Percentiles rank a stretch among this genome's conserved stretches.
These are phyloP conservation scores for Pseudevernia furfuracea DNA, from an alignment of 495 filamentous ascomycete genomes.

Conservation along the genomic window DNA sequence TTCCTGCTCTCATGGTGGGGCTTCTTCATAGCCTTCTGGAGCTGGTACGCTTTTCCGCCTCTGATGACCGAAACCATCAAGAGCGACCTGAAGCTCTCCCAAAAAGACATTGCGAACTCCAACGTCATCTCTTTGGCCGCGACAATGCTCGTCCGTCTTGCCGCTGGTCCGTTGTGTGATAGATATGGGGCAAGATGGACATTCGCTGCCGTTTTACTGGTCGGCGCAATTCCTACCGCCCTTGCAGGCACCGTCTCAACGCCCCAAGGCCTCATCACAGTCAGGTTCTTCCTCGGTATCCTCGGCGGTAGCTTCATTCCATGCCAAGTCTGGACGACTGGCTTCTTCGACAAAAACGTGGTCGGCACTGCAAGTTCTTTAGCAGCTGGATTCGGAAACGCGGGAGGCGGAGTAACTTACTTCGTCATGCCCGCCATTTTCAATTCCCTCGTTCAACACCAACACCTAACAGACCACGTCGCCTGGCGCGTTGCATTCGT, in stretches of 20 bases:
- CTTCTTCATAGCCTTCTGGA: conserved; percentile 91
- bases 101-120: conserved; percentile 71
- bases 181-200: conserved; percentile 71
- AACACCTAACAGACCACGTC: conserved; percentile 50
- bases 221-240: conserved; percentile 74
- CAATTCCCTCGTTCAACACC: conserved; percentile 58
- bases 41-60: conserved; percentile 77
- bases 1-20: conserved; percentile 93
- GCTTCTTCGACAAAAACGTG: conserved; percentile 91
- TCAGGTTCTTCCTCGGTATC: conserved; percentile 89
- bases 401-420: conserved; percentile 77
- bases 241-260: conserved; percentile 69
- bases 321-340: conserved; percentile 92
- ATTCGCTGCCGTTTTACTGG: conserved; percentile 61
- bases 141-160: conserved; percentile 70
- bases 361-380: conserved; percentile 86
- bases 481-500: conserved; percentile 82
- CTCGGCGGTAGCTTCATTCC: conserved; percentile 86
- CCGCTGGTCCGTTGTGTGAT: conserved; percentile 78
- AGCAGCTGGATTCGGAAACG: conserved; percentile 78
- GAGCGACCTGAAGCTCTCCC: conserved; percentile 63
- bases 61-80: conserved; percentile 70
- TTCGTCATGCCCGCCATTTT: conserved; percentile 92
- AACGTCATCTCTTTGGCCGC: conserved; percentile 80
- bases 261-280: conserved; percentile 59